These are phyloP conservation scores for Metarhizium brunneum DNA, from an alignment of 2,329 filamentous ascomycete species.

Conservation along the genomic window DNA sequence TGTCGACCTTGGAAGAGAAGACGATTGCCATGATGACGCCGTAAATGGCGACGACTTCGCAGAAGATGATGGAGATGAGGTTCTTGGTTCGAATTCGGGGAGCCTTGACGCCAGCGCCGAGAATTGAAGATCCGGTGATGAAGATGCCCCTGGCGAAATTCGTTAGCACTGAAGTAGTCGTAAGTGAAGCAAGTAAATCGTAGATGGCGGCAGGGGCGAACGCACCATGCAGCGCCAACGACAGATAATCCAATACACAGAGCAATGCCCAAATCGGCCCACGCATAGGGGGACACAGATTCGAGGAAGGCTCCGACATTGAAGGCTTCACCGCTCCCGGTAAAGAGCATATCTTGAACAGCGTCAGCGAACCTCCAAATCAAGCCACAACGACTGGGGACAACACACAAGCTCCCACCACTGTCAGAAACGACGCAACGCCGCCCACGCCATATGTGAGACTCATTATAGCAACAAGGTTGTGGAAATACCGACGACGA, in stretches of 20 bases:
- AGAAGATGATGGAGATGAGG: constrained; percentile 99
- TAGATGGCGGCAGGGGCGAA: background rate
- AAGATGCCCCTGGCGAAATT: constrained; percentile 75
- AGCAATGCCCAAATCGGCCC: constrained; percentile 83
- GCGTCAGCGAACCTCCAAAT: background rate
- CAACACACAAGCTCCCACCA: constrained; percentile 70
- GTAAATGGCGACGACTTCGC: constrained; percentile 99
- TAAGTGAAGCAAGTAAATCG: too few relatives aligned
- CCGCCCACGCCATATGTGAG: constrained; percentile 62
- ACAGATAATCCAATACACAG: constrained; percentile 95
- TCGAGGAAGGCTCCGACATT: constrained; percentile 96
- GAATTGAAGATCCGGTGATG: constrained; percentile 93
- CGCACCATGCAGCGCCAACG: constrained; percentile 91
- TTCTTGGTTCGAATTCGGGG: constrained; percentile 99
- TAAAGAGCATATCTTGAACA: constrained; percentile 88
- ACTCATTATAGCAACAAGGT: constrained; percentile 48
- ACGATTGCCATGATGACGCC: constrained; percentile 99
- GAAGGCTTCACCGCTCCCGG: constrained; percentile 89
- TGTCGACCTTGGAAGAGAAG: constrained; percentile 79
- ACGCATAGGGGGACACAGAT: constrained; percentile 86
- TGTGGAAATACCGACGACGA: background rate
- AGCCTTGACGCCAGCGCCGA: constrained; percentile 92
- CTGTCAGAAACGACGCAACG: constrained; percentile 55
- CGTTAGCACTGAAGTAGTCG: background rate
- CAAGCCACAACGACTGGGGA: background rate